Base-by-base conservation (phyloP, 2,329 filamentous ascomycete species). In the Colletotrichum lindemuthianum region DNA sequence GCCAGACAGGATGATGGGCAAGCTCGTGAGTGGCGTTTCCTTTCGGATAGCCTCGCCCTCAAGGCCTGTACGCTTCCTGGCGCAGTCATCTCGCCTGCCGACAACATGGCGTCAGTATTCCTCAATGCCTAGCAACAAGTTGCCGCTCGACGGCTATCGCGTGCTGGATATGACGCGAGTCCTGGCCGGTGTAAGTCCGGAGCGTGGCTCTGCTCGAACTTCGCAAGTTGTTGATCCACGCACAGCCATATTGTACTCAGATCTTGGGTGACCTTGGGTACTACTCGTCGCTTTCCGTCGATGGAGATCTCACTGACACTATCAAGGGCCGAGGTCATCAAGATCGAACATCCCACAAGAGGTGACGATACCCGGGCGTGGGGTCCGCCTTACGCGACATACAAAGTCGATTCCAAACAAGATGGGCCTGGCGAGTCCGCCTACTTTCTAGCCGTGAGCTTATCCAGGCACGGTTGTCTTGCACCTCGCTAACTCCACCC, bases 131-230 rank as follows among this genome's bases (percentile, higher is more conserved):
- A 63, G 67, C 53, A 69, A 71, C 11, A 67, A 75, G 44, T 77
- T 88, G 37, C 95, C 96, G 24, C 84, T 99, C 70, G 88, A 92
- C 40, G 96, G 96, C 1, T 90, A 96, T 70, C 89, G 92, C 59
- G 94, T 98, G 12, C 84, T 99, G 67, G 96, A 99, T 76, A 96
- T 99, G 93, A 98, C 95, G 4, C 87, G 96, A 79, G 96, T 99
- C 2, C 81, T 99, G 68, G 96, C 96, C 68, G 96, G 96, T 61
- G 95, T 97, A 82, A 79, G 90, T 84, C 34, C 12, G 5, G 4
- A 24, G 24, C 16, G 13, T 24, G 24, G 44, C n/a, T 9, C 4
- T 34, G 0, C 5, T 10, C 5, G n/a, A 3, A 48, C 3, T 1
- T 5, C 5, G 1, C 2, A 16, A 12, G 11, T 9, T 9, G 6